Percentiles rank a stretch among this genome's conserved stretches.
Conservation (phyloP, 306 rosid genomes). For the Purshia tridentata region DNA sequence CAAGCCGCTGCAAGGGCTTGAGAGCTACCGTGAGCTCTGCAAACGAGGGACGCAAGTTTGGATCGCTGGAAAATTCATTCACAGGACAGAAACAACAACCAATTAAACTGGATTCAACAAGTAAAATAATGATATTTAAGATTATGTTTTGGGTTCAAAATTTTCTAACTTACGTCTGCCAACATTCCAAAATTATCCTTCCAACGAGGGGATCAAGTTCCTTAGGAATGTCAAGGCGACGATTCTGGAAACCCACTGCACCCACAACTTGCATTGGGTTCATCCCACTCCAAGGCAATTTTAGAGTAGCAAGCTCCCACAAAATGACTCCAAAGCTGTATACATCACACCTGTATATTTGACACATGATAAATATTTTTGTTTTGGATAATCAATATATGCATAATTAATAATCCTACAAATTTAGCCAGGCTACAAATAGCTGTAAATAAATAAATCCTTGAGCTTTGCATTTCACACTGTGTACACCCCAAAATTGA, state of each 20-base stretch:
- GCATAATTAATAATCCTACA: slow-evolving; percentile 7
- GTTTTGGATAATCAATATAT: too few species aligned
- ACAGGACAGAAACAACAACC: slow-evolving; percentile 20
- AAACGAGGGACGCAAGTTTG: slow-evolving; percentile 92
- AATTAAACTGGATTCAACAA: not conserved
- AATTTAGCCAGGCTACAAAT: slow-evolving; percentile 5
- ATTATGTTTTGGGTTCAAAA: slow-evolving; percentile 4
- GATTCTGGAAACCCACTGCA: slow-evolving; percentile 97
- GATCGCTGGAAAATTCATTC: slow-evolving; percentile 56
- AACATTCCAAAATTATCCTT: slow-evolving; percentile 89
- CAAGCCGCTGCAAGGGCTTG: slow-evolving; percentile 82
- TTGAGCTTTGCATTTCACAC: not conserved
- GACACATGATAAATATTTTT: slow-evolving; percentile 1
- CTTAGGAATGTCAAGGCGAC: slow-evolving; percentile 90
- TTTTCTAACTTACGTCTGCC: slow-evolving; percentile 86
- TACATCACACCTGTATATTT: slow-evolving; percentile 81
- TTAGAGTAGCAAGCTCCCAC: slow-evolving; percentile 97
- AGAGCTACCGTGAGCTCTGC: slow-evolving; percentile 68
- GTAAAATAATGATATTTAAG: not conserved
- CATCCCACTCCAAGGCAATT: slow-evolving; percentile 97
- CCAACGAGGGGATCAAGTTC: slow-evolving; percentile 90
- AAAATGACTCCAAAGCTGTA: slow-evolving; percentile 97
- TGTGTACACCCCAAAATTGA: not conserved
- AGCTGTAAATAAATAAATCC: not conserved
- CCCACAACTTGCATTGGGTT: slow-evolving; percentile 99